Evolutionary conservation across 2,329 filamentous ascomycete species (phyloP).

Genomic region (Trichoderma hamatum): DNA sequence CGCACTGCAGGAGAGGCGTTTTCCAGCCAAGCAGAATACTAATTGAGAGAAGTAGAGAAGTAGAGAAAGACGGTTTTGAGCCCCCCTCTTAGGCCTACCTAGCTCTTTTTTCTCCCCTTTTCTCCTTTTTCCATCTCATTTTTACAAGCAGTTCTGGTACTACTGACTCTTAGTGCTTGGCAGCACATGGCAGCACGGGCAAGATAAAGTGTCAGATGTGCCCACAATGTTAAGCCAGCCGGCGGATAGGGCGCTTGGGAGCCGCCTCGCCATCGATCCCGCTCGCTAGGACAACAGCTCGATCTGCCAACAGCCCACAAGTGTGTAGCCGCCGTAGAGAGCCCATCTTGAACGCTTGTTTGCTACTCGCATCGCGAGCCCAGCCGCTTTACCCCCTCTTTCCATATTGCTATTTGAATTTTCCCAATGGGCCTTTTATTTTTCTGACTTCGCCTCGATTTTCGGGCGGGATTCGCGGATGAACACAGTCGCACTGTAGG

Average conservation of each 20-base stretch:
- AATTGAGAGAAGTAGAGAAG: background rate
- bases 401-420: background rate
- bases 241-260: conserved; percentile 8
- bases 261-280: conserved; percentile 17
- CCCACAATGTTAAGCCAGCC: conserved; percentile 1
- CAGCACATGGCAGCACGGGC: background rate
- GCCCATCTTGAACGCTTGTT: background rate
- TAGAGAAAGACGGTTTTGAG: background rate
- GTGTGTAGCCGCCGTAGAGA: background rate
- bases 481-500: conserved; percentile 18
- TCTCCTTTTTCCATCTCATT: background rate
- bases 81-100: background rate
- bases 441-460: background rate
- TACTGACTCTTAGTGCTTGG: background rate
- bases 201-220: conserved; percentile 8
- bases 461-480: conserved; percentile 17
- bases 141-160: background rate
- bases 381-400: background rate
- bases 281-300: conserved; percentile 12
- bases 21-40: background rate
- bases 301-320: background rate
- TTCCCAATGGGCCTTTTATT: background rate
- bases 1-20: background rate
- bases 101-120: background rate
- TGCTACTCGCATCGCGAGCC: background rate